Evolutionary conservation across 73 alveolate genomes (phyloP), one percentile per base, ranked within the genome.

Genomic region (Blepharisma japonicum): DNA sequence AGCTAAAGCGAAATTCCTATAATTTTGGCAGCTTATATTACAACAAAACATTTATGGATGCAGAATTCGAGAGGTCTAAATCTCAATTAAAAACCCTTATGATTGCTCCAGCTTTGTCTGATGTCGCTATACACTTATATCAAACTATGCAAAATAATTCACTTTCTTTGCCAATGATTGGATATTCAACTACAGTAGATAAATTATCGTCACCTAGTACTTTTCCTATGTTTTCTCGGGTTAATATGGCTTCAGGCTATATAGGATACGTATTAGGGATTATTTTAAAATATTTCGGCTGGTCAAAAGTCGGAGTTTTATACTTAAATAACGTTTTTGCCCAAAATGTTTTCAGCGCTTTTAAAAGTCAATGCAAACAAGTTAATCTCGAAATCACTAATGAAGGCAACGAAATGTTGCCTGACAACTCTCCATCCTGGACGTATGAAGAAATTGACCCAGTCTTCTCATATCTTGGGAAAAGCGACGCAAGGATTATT

Each of bases 401-500:
- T 61, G 50, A 61, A 61, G 74, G 74, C 47, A n/a, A 61, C 3
- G 23, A 61, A n/a, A 61, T 18, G 46, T 39, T 61, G n/a, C 74
- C 74, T 18, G 74, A 14, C 14, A 61, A 61, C 48, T 61, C 74
- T 14, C n/a, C 38, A 25, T 14, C 14, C 14, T 61, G 74, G 74
- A 61, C 38, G 2, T 8, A 61, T 61, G 18, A 61, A 61, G 74
- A 61, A 20, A 14, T 61, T 20, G 46, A 61, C 46, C 46, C 74
- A 18, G 46, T 61, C 3, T 61, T 61, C 5, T 8, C 14, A 25
- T 61, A 14, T 14, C 23, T 61, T 8, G 74, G 47, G 47, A 61
- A 61, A 61, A 61, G 74, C 5, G 47, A 61, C 2, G 74, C 74
- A 61, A 61, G 74, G 46, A 61, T 61, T 61, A 61, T 61, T 61